A percentile compares a stretch with the other conserved stretches of the same genome.
These are phyloP conservation scores for Fusarium penzigii DNA, from an alignment of 2,329 filamentous ascomycete species.

Conservation along the genomic window DNA sequence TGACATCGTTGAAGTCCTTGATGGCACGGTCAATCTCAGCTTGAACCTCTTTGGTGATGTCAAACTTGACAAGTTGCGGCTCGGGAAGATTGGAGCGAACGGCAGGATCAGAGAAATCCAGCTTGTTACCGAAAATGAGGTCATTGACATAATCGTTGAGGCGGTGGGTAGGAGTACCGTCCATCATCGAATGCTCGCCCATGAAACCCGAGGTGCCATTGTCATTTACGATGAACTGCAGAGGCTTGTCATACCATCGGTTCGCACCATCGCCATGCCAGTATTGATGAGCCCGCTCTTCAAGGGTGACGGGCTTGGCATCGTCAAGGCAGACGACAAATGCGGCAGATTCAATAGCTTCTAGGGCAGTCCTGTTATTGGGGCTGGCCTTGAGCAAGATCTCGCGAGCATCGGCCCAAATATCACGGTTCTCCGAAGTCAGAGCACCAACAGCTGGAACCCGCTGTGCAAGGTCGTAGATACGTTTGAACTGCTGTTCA, in stretches of 20 bases:
- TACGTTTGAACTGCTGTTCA: slow-evolving; percentile 81
- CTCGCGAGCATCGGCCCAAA: slow-evolving; percentile 84
- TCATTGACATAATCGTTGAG: slow-evolving; percentile 94
- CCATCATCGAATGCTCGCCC: slow-evolving; percentile 99
- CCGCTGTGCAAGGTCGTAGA: slow-evolving; percentile 76
- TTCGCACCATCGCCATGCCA: slow-evolving; percentile 98
- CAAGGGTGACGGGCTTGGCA: slow-evolving; percentile 84
- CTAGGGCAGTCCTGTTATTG: slow-evolving; percentile 74
- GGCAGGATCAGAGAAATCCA: slow-evolving; percentile 79
- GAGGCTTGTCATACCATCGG: slow-evolving; percentile 96
- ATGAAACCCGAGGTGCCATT: slow-evolving; percentile 97
- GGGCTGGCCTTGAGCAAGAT: slow-evolving; percentile 74
- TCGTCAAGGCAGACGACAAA: slow-evolving; percentile 95
- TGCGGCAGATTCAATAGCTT: slow-evolving; percentile 82
- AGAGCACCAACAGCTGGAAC: slow-evolving; percentile 77
- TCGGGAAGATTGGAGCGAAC: slow-evolving; percentile 84
- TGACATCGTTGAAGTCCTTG: slow-evolving; percentile 77
- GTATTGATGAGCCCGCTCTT: slow-evolving; percentile 94
- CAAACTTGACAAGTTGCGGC: slow-evolving; percentile 75
- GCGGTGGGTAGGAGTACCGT: slow-evolving; percentile 95
- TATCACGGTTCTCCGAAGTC: slow-evolving; percentile 89
- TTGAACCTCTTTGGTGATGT: slow-evolving; percentile 71
- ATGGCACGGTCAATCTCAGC: slow-evolving; percentile 77
- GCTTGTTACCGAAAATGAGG: slow-evolving; percentile 89
- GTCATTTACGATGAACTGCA: slow-evolving; percentile 97